Conservation (phyloP, 1,139 yeast genomes). For the Diutina sp. region DNA sequence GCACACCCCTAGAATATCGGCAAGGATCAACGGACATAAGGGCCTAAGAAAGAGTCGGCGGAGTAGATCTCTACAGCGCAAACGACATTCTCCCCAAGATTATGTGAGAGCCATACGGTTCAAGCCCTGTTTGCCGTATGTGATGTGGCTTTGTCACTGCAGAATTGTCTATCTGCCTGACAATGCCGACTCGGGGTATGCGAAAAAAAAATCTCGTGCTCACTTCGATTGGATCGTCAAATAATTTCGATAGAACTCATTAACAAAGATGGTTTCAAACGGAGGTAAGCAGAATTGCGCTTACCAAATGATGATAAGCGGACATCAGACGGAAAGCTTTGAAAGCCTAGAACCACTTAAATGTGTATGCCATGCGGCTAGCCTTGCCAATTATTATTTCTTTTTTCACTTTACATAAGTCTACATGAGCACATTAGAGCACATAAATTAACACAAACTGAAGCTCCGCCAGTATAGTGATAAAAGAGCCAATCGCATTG, state of each 20-base stretch:
- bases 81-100: not conserved
- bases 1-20: not conserved
- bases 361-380: not conserved
- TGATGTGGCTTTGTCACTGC: not conserved
- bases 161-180: not conserved
- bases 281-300: not conserved
- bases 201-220: no score
- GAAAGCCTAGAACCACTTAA: not conserved
- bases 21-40: no score
- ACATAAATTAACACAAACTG: not conserved
- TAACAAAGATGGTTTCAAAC: no score
- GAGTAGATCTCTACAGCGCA: no score
- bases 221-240: no score
- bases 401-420: not conserved
- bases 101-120: not conserved
- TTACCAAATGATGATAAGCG: not conserved
- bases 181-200: not conserved
- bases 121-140: not conserved
- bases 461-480: not conserved
- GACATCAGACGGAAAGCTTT: no score
- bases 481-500: not conserved
- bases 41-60: no score
- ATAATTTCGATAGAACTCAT: no score
- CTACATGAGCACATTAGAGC: not conserved
- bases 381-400: no score